A percentile compares a stretch with the other conserved stretches of the same genome.
Evolutionary conservation across 1,139 yeast species (phyloP).

Genomic region (Lodderomyces jiufengensis): DNA sequence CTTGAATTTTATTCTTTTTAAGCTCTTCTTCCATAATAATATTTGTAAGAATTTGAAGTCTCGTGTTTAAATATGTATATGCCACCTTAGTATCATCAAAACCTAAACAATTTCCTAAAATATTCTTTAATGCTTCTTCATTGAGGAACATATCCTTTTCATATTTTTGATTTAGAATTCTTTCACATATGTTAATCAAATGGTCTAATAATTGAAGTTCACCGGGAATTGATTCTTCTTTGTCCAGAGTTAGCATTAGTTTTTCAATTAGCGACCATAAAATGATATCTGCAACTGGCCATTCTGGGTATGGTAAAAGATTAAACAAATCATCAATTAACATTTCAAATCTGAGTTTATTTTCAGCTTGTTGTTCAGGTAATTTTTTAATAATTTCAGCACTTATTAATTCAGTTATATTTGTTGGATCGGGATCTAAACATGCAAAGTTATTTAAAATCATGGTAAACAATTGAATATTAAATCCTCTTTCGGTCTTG

Average conservation of each 20-base stretch:
- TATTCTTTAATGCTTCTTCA: slow-evolving; percentile 1
- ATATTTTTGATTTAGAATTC: neutral
- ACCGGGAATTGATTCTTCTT: slow-evolving; percentile 4
- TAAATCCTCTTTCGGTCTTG: slow-evolving; percentile 40
- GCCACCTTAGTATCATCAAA: slow-evolving; percentile 5
- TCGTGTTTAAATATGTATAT: slow-evolving; percentile 4
- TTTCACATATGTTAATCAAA: slow-evolving; percentile 1
- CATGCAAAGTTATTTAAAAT: slow-evolving; percentile 26
- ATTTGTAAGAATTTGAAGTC: slow-evolving; percentile 1
- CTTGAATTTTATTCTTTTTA: neutral
- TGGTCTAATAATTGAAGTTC: slow-evolving; percentile 12
- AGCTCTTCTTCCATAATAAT: slow-evolving; percentile 1
- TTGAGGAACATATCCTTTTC: neutral
- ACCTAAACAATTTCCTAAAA: slow-evolving; percentile 7
- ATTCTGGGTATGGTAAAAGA: slow-evolving; percentile 52
- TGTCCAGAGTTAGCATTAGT: slow-evolving; percentile 5
- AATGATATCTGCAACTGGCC: slow-evolving; percentile 50
- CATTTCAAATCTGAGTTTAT: slow-evolving; percentile 35
- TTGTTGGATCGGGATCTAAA: slow-evolving; percentile 1
- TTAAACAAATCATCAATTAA: slow-evolving; percentile 53
- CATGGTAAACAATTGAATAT: slow-evolving; percentile 47
- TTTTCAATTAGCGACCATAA: slow-evolving; percentile 5
- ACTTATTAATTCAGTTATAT: slow-evolving; percentile 6
- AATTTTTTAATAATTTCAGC: slow-evolving; percentile 5
- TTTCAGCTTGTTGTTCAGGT: slow-evolving; percentile 1